Percentiles rank a stretch among this genome's conserved stretches.
Evolutionary conservation across 2,329 filamentous ascomycete genomes (phyloP).

Genomic region (Penicillium sclerotigenum): DNA sequence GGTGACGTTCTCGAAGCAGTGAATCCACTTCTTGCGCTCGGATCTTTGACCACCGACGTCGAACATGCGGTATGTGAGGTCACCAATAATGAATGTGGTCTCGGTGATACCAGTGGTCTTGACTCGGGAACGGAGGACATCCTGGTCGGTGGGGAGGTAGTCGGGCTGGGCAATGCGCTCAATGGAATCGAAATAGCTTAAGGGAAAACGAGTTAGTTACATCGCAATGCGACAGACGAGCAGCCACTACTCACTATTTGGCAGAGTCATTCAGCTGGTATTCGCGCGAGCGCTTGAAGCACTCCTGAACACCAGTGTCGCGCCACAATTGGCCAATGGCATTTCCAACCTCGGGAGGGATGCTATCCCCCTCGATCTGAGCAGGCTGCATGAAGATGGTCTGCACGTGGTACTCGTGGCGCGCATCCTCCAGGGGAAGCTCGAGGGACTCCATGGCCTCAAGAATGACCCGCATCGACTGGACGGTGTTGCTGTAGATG

Average conservation of each 20-base stretch:
- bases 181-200: slow-evolving; percentile 96
- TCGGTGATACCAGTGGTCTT: slow-evolving; percentile 98
- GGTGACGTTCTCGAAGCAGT: slow-evolving; percentile 97
- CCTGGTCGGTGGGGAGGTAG: slow-evolving; percentile 93
- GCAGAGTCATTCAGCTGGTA: slow-evolving; percentile 96
- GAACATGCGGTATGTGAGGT: slow-evolving; percentile 95
- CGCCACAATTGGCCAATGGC: slow-evolving; percentile 92
- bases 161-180: slow-evolving; percentile 85
- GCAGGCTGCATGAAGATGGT: slow-evolving; percentile 98
- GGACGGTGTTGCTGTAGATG: slow-evolving; percentile 69
- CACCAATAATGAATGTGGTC: slow-evolving; percentile 91
- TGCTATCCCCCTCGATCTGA: slow-evolving; percentile 90
- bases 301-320: slow-evolving; percentile 87
- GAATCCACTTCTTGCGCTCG: slow-evolving; percentile 98
- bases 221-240: not conserved
- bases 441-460: slow-evolving; percentile 67
- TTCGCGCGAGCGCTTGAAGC: slow-evolving; percentile 91
- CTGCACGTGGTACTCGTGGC: slow-evolving; percentile 95
- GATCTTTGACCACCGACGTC: slow-evolving; percentile 94
- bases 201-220: slow-evolving; percentile 34
- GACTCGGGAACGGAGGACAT: slow-evolving; percentile 91
- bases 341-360: slow-evolving; percentile 89
- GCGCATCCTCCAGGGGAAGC: slow-evolving; percentile 83
- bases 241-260: slow-evolving; percentile 69
- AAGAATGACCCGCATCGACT: slow-evolving; percentile 68